phyloP scores from a whole-genome alignment of 352 stramenopile species.

The Phytophthora podocarpi region DNA sequence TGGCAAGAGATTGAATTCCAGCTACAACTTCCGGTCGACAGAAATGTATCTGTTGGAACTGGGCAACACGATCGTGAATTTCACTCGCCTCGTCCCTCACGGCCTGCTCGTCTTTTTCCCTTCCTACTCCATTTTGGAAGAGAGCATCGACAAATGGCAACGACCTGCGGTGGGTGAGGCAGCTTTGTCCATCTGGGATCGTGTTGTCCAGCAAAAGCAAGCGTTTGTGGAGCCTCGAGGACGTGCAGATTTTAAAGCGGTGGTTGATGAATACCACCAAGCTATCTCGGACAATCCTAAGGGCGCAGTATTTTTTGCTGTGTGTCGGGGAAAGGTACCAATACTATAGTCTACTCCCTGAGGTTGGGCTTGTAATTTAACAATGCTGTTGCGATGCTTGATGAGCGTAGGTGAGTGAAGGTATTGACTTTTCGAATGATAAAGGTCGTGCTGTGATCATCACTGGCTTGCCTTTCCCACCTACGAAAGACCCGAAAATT shows the following conservation, averaged over 20 bases:
- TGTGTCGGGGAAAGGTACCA: slow-evolving; percentile 96
- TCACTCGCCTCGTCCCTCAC: slow-evolving; percentile 94
- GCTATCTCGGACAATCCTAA: slow-evolving; percentile 70
- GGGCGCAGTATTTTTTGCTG: slow-evolving; percentile 96
- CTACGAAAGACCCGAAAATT: slow-evolving; percentile 97
- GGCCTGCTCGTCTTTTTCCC: slow-evolving; percentile 99
- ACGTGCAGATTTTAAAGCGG: slow-evolving; percentile 74
- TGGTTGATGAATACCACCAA: slow-evolving; percentile 85
- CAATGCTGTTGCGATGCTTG: background rate
- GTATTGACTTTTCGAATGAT: slow-evolving; percentile 98
- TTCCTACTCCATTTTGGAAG: slow-evolving; percentile 97
- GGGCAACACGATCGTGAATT: slow-evolving; percentile 95
- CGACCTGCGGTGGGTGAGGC: slow-evolving; percentile 43
- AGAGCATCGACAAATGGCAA: slow-evolving; percentile 82
- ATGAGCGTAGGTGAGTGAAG: slow-evolving; percentile 92
- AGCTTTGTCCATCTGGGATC: slow-evolving; percentile 76
- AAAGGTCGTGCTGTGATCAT: slow-evolving; percentile 98
- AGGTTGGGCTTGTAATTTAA: background rate
- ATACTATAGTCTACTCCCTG: background rate
- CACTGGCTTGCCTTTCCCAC: slow-evolving; percentile 98
- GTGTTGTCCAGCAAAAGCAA: slow-evolving; percentile 77
- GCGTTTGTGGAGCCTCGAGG: slow-evolving; percentile 80
- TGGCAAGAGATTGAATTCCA: slow-evolving; percentile 93
- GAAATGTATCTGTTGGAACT: slow-evolving; percentile 96
- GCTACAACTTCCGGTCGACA: slow-evolving; percentile 94